These are phyloP conservation scores for Penicillium pulvis DNA, from an alignment of 495 filamentous ascomycete species.

Conservation along the genomic window DNA sequence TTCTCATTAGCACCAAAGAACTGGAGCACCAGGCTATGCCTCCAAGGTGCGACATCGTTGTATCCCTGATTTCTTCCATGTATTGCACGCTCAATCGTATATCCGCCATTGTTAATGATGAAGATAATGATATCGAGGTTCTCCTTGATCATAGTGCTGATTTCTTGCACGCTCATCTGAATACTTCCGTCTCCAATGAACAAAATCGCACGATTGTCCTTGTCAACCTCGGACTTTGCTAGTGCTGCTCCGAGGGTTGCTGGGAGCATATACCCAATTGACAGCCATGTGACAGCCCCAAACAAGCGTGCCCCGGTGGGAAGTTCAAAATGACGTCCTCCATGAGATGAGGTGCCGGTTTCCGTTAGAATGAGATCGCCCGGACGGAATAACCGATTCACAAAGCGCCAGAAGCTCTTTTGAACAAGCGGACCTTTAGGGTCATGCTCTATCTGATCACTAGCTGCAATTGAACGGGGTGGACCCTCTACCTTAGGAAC, in stretches of 20 bases:
- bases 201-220: conserved; percentile 48
- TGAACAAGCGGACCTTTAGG: conserved; percentile 12
- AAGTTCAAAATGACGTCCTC: too few species aligned
- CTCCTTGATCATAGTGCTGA: conserved; percentile 72
- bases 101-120: conserved; percentile 73
- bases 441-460: conserved; percentile 1
- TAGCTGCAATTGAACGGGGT: too few species aligned
- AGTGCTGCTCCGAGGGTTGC: conserved; percentile 44
- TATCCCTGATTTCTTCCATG: conserved; percentile 68
- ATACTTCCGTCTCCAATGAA: conserved; percentile 82
- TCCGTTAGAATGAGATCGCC: conserved; percentile 40
- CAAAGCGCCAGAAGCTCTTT: conserved; percentile 22
- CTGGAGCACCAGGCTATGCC: too few species aligned
- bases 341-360: conserved; percentile 36
- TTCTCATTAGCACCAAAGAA: too few species aligned
- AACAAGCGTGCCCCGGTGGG: too few species aligned
- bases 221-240: conserved; percentile 25
- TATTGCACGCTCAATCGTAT: conserved; percentile 71
- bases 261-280: conserved; percentile 47
- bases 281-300: too few species aligned
- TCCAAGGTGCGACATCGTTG: conserved; percentile 56
- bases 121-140: conserved; percentile 74
- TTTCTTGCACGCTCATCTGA: conserved; percentile 74
- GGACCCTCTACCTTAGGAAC: neutral
- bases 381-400: conserved; percentile 20